These are phyloP conservation scores for Athelia psychrophila DNA, from an alignment of 1,284 basidiomycete genomes.

Conservation along the genomic window DNA sequence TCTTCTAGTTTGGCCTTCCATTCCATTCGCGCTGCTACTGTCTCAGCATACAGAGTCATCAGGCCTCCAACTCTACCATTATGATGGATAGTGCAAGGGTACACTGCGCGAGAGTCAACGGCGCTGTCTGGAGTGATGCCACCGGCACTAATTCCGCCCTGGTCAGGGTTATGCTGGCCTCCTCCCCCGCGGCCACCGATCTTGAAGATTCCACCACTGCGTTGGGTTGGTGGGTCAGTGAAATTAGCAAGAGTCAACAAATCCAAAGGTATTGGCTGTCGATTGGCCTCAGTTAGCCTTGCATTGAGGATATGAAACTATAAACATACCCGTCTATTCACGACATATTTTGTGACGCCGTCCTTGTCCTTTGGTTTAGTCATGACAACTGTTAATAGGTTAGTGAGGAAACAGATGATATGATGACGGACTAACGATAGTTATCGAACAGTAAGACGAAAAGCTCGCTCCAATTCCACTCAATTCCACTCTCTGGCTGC, in stretches of 20 bases:
- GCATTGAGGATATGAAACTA: not conserved
- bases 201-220: slow-evolving; percentile 59
- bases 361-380: slow-evolving; percentile 80
- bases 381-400: slow-evolving; percentile 66
- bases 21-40: slow-evolving; percentile 67
- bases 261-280: slow-evolving; percentile 86
- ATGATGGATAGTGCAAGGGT: slow-evolving; percentile 83
- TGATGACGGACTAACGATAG: slow-evolving; percentile 60
- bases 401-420: not conserved
- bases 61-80: slow-evolving; percentile 81
- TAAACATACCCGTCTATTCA: slow-evolving; percentile 72
- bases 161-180: slow-evolving; percentile 26
- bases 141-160: slow-evolving; percentile 19
- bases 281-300: slow-evolving; percentile 5
- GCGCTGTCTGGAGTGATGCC: slow-evolving; percentile 40
- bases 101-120: slow-evolving; percentile 69
- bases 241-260: slow-evolving; percentile 82
- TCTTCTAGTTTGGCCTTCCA: slow-evolving; percentile 92
- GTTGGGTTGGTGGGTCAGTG: slow-evolving; percentile 68
- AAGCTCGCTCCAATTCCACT: slow-evolving; percentile 83
- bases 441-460: slow-evolving; percentile 91
- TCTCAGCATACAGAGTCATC: slow-evolving; percentile 86
- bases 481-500: slow-evolving; percentile 83
- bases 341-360: slow-evolving; percentile 70
- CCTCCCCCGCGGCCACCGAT: slow-evolving; percentile 34